A percentile compares a stretch with the other conserved stretches of the same genome.
These are phyloP conservation scores for Paramyrothecium roridum DNA, from an alignment of 2,329 filamentous ascomycete species.

Conservation along the genomic window DNA sequence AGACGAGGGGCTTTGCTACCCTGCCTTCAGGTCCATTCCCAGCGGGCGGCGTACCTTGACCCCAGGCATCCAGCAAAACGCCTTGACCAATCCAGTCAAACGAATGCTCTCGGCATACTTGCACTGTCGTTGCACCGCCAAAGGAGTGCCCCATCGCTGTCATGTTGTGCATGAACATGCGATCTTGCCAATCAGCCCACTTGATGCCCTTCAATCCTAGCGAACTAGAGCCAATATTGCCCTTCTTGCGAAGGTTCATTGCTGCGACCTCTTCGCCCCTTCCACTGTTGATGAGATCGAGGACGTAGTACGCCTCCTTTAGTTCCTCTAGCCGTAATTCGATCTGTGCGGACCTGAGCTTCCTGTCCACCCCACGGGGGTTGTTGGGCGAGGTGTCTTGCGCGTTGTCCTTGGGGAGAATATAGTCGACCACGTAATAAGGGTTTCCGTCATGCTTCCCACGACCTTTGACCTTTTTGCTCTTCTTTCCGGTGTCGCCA, in stretches of 20 bases:
- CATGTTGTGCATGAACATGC: conserved; percentile 53
- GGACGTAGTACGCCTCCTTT: conserved; percentile 57
- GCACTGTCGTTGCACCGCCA: conserved; percentile 61
- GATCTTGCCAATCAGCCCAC: conserved; percentile 55
- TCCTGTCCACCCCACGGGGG: conserved; percentile 55
- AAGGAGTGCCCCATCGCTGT: conserved; percentile 66
- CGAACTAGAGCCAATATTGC: conserved; percentile 57
- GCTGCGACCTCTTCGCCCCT: conserved; percentile 46
- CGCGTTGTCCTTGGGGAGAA: conserved; percentile 57
- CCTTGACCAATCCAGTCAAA: conserved; percentile 58
- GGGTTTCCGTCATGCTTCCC: conserved; percentile 18
- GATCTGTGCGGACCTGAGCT: conserved; percentile 59
- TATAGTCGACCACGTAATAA: conserved; percentile 56
- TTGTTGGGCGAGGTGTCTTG: conserved; percentile 52
- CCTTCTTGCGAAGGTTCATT: conserved; percentile 53
- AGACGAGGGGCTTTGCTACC: conserved; percentile 52
- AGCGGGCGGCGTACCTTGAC: conserved; percentile 41
- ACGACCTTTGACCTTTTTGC: conserved; percentile 25
- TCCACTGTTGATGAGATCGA: conserved; percentile 53
- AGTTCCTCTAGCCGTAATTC: conserved; percentile 62
- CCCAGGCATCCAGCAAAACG: conserved; percentile 67
- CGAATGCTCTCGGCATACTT: conserved; percentile 52
- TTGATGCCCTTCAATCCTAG: conserved; percentile 51
- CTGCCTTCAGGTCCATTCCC: conserved; percentile 40
- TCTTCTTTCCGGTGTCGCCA: conserved; percentile 15